These are phyloP conservation scores for Bipolaris zeicola DNA, from an alignment of 2,329 filamentous ascomycete genomes.

Conservation along the genomic window DNA sequence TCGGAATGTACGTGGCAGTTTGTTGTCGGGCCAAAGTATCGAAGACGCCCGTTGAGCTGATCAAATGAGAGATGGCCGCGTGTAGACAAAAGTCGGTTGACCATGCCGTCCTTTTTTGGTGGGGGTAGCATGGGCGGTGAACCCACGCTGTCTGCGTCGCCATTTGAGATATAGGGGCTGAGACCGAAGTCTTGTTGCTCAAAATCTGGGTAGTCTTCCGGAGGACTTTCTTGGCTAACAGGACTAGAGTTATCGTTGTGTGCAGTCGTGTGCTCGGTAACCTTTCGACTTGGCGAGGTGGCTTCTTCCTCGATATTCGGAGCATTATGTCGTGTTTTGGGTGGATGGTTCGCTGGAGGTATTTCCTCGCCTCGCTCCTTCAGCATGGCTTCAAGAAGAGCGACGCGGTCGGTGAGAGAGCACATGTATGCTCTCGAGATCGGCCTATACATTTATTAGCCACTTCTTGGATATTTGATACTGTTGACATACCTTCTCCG, in stretches of 20 bases:
- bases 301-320: slow-evolving; percentile 40
- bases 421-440: slow-evolving; percentile 65
- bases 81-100: slow-evolving; percentile 57
- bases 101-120: slow-evolving; percentile 55
- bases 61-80: slow-evolving; percentile 59
- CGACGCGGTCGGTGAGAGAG: slow-evolving; percentile 61
- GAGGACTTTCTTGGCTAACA: slow-evolving; percentile 37
- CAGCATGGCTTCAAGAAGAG: slow-evolving; percentile 59
- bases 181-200: slow-evolving; percentile 31
- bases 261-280: slow-evolving; percentile 13
- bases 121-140: slow-evolving; percentile 43
- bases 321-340: slow-evolving; percentile 53
- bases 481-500: slow-evolving; percentile 52
- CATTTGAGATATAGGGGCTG: slow-evolving; percentile 24
- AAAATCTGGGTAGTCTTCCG: slow-evolving; percentile 33
- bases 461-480: background rate
- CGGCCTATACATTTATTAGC: slow-evolving; percentile 49
- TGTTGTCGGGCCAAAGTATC: slow-evolving; percentile 61
- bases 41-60: slow-evolving; percentile 56
- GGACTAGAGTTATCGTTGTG: slow-evolving; percentile 39
- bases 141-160: slow-evolving; percentile 34
- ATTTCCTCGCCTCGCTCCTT: slow-evolving; percentile 56
- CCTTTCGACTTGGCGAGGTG: slow-evolving; percentile 27
- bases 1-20: slow-evolving; percentile 59
- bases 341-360: slow-evolving; percentile 60